Evolutionary conservation across 2,329 filamentous ascomycete genomes (phyloP).

Genomic region (Aspergillus sp.): DNA sequence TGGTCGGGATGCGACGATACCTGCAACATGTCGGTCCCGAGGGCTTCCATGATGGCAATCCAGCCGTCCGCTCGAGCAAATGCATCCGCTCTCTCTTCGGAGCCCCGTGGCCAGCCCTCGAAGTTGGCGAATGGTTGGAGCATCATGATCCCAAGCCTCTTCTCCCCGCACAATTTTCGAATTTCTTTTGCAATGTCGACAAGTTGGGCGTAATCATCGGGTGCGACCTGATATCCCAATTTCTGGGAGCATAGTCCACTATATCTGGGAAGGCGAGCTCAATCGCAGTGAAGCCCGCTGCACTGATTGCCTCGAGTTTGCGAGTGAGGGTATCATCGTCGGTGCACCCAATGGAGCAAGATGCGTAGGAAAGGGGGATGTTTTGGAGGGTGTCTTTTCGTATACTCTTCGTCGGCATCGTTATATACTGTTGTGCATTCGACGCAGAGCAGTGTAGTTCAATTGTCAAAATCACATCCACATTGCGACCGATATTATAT

Average conservation of each 20-base stretch:
- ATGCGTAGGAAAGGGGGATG: slow-evolving; percentile 41
- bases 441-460: not conserved
- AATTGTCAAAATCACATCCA: too few relatives aligned
- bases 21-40: slow-evolving; percentile 69
- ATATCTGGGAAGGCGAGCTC: slow-evolving; percentile 76
- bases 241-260: slow-evolving; percentile 58
- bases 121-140: slow-evolving; percentile 75
- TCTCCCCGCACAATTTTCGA: slow-evolving; percentile 51
- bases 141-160: slow-evolving; percentile 63
- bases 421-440: slow-evolving; percentile 11
- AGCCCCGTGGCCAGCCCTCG: slow-evolving; percentile 66
- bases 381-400: not conserved
- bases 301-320: slow-evolving; percentile 39
- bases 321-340: slow-evolving; percentile 33
- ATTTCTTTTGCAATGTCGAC: slow-evolving; percentile 55
- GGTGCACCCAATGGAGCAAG: slow-evolving; percentile 41
- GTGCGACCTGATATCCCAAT: slow-evolving; percentile 49
- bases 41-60: slow-evolving; percentile 68
- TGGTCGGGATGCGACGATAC: slow-evolving; percentile 35
- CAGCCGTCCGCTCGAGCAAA: slow-evolving; percentile 64
- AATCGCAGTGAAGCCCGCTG: slow-evolving; percentile 57
- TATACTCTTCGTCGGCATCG: slow-evolving; percentile 10
- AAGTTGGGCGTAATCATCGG: slow-evolving; percentile 60
- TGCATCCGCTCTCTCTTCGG: slow-evolving; percentile 58
- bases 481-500: too few relatives aligned